Evolutionary conservation across 2,329 filamentous ascomycete species (phyloP), one percentile per base, ranked within the genome.

Genomic region (Epichloe coenophiala): DNA sequence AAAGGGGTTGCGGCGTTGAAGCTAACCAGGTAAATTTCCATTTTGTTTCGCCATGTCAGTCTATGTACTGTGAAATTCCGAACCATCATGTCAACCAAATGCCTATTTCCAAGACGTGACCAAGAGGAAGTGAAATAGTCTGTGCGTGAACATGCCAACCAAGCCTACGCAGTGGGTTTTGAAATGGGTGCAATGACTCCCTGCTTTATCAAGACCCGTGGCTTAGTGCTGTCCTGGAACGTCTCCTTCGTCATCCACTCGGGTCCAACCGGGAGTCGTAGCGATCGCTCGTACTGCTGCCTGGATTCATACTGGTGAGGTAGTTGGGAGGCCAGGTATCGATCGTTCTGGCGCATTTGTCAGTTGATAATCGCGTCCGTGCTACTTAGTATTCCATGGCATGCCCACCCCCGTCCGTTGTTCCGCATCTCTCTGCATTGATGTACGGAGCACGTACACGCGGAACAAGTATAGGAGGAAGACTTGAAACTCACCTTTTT

Each of bases 241-340:
- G 86, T 88, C 71, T 88, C 82, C 77, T 95, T 96, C n/a, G 91
- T 97, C 58, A 83, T 82, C 90, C 91, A 98, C 68, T 98, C 91
- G 15, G 86, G 88, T 1, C 93, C 93, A 54, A 97, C 80, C 1
- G 93, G 93, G 57, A 96, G 70, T 42, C 91, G 77, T 52, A 97
- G 72, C 56, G 85, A 86, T 47, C 91, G 75, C 73, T 98, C 93
- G 69, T 97, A 97, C 72, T 96, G 89, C 62, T 86, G 78, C 58
- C 77, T 78, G 31, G 78, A 88, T 73, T 96, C 91, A 67, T 89
- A 97, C n/a, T 83, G 83, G 68, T 94, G 87, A 47, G 93, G 93
- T 47, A 98, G 73, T 59, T 81, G 79, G 8, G 82, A 81, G 17
- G 93, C 90, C 60, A 95, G 76, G 62, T 95, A 97, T 63, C 88